Evolutionary conservation across 345 rosid species (phyloP), one percentile per base, ranked within the genome.

Genomic region (Rhodamnia argentea): DNA sequence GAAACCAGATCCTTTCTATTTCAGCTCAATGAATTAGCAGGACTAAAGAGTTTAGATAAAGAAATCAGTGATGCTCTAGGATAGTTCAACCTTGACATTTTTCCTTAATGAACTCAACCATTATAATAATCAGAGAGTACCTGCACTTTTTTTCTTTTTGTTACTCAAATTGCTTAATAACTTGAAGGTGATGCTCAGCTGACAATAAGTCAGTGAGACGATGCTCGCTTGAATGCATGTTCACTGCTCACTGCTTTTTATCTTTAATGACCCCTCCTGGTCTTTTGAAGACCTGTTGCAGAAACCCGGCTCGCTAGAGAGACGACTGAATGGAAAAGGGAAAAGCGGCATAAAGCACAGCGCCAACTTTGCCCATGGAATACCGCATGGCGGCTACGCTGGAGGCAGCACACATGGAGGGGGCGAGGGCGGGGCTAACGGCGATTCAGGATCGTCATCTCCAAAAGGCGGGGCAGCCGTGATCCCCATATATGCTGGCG

Each of bases 401-500:
- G 44, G 78, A 64, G 44, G 78, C 47, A 22, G 24, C 23, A 40
- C 47, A 4, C 47, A 37, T 70, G 81, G 47, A 37, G 81, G 1
- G 47, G 81, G 81, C 6, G 47, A 37, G 47, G 47, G 47, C 12
- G 47, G 47, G 24, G 5, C 7, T 18, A 70, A 70, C 4, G 81
- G 81, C 13, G 47, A 70, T 37, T 18, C 47, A 7, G 81, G 81
- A 70, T 70, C 81, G 2, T 70, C 81, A 37, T 32, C 56, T 32
- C 83, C 82, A 32, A 54, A 60, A 70, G 74, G 86, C 47, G 83
- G 74, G 13, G 85, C 57, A 1, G 85, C 84, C 2, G 78, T 78
- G 52, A 85, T 86, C 55, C 90, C 91, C 15, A 29, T 85, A 54
- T 78, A 88, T 16, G 84, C 87, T 13, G 87, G 62, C 27, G 90